Base-by-base conservation (phyloP, 163 green algal genomes). In the Chlamydomonas reinhardtii region DNA sequence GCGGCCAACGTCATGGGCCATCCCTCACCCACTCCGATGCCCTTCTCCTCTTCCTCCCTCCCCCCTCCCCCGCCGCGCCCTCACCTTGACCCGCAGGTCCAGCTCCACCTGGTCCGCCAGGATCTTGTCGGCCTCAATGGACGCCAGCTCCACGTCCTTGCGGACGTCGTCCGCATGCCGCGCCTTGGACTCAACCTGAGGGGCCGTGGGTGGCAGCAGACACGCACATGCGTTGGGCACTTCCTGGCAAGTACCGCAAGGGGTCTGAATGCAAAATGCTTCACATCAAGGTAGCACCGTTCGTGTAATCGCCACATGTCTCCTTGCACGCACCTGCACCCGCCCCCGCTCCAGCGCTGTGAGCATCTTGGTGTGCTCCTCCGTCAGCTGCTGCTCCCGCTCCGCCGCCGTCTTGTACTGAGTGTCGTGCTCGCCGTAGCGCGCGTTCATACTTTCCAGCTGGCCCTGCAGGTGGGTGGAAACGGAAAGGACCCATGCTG, bases 71-170 rank as follows among this genome's bases (percentile, higher is more conserved):
- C 8, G 39, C 39, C 39, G 8, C 39, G 5, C 39, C 9, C 83
- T 3, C 68, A 86, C 90, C 87, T 92, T 89, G 70, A 93, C 91
- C 35, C 88, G 59, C 76, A 96, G 71, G 69, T 96, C 93, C 43
- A 95, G 76, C 31, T 94, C 90, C n/a, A 94, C 93, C 76, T 92
- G 90, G 72, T 97, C 91, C 4, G 90, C 89, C n/a, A 96, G 85
- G 56, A 95, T 91, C 76, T 93, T 89, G 70, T 94, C 91, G 15
- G 89, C 82, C 80, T 94, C 92, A 3, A 92, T 91, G 48, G 73
- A 74, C 19, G 92, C 91, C 39, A 95, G 78, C 91, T 96, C 94
- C 61, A 97, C 84, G 89, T 97, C 92, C 37, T 92, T 91, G 19
- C 84, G 79, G 66, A 97, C 89, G 81, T 96, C 93, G 77, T 96